Evolutionary conservation across 345 rosid species (phyloP), one percentile per base, ranked within the genome.

Genomic region (Anastatica hierochuntica): DNA sequence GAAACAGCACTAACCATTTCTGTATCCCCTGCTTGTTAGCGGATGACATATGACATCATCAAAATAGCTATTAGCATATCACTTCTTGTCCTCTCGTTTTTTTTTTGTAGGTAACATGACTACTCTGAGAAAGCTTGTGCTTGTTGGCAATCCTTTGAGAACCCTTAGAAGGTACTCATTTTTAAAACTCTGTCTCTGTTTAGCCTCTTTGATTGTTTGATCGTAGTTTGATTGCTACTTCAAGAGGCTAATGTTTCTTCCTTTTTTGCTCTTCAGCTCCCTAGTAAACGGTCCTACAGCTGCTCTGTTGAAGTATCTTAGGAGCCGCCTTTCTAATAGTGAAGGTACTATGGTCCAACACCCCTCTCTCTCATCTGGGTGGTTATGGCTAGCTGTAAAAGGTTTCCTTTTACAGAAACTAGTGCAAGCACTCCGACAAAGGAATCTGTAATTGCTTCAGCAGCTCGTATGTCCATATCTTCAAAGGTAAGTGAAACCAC

Each of bases 281-380:
- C 60, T 90, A 79, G 95, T 90, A 47, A 74, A 83, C 60, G 98
- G 98, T 56, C 95, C 98, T 29, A 82, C 98, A 30, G 72, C 82
- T 75, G 73, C 89, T 43, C 77, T 90, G 63, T 48, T 90, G 78
- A 82, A 69, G 79, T 77, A 70, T 68, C 95, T 90, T 63, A 74
- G 80, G 67, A 84, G 96, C 67, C 85, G 89, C 67, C 79, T 87
- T 43, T 75, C 89, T 29, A 87, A 75, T 58, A 45, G 59, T 74
- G 95, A 82, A 76, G 96, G 95, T 80, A 66, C 30, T 19, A 60
- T 58, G n/a, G 14, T 67, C 27, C 15, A 58, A 44, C 48, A n/a
- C 49, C 50, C 55, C 45, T 54, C 38, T 40, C 54, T 44, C 38
- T 48, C 52, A 31, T 55, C 30, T 31, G 31, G 14, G 16, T 31